A percentile compares a stretch with the other conserved stretches of the same genome.
Evolutionary conservation across 1,284 basidiomycete genomes (phyloP).

Genomic region (Tylopilus sp.): DNA sequence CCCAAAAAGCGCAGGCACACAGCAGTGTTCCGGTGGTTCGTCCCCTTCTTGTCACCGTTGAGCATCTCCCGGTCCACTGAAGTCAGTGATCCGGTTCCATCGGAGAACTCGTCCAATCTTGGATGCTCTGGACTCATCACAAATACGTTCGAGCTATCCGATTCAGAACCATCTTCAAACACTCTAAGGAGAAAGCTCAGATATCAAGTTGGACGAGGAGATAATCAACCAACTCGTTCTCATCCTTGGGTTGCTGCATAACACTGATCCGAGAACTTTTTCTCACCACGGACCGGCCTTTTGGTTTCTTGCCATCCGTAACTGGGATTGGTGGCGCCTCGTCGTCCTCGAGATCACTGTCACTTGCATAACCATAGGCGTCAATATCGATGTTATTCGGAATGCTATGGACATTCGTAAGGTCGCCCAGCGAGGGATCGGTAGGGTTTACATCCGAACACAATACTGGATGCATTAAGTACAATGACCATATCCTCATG

Average conservation of each 20-base stretch:
- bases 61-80: neutral
- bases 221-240: slow-evolving; percentile 19
- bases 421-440: slow-evolving; percentile 26
- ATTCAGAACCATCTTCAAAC: neutral
- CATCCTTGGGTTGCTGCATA: slow-evolving; percentile 5
- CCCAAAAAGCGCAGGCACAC: slow-evolving; percentile 18
- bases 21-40: neutral
- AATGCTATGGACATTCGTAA: slow-evolving; percentile 22
- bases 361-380: slow-evolving; percentile 41
- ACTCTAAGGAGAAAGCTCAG: neutral
- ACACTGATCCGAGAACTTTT: neutral
- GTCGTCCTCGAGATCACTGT: slow-evolving; percentile 41
- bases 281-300: neutral
- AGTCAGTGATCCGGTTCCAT: neutral
- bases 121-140: neutral
- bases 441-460: slow-evolving; percentile 21
- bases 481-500: neutral
- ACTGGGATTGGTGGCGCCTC: slow-evolving; percentile 2
- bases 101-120: neutral
- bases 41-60: neutral
- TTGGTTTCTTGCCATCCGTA: neutral
- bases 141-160: neutral
- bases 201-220: neutral
- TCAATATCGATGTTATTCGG: slow-evolving; percentile 18
- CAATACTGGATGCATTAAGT: slow-evolving; percentile 23